Conservation (phyloP, 2,329 filamentous ascomycete species). For the Phaeosphaeria sp. region DNA sequence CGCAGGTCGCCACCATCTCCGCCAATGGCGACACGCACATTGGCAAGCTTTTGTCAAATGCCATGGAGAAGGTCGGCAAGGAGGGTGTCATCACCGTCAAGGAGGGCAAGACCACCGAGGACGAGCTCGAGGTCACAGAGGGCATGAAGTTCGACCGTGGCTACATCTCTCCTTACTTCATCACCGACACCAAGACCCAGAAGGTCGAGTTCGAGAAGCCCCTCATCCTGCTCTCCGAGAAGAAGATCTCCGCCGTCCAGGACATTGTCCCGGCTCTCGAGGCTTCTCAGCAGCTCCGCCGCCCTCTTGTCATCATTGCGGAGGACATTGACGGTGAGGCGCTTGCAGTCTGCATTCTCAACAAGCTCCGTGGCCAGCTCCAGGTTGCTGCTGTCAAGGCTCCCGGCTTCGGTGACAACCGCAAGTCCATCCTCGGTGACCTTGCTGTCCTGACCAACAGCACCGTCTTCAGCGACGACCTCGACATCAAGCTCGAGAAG, state of each 20-base stretch:
- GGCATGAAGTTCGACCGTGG: slow-evolving; percentile 99
- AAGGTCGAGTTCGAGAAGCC: slow-evolving; percentile 99
- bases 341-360: slow-evolving; percentile 97
- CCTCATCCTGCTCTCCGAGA: slow-evolving; percentile 96
- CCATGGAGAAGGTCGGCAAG: slow-evolving; percentile 99
- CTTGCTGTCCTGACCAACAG: slow-evolving; percentile 94
- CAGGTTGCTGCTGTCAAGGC: slow-evolving; percentile 99
- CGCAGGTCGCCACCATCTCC: slow-evolving; percentile 97
- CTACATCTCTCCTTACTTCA: slow-evolving; percentile 99
- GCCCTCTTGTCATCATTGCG: slow-evolving; percentile 96
- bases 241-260: slow-evolving; percentile 99
- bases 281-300: slow-evolving; percentile 92
- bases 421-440: slow-evolving; percentile 98
- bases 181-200: slow-evolving; percentile 97
- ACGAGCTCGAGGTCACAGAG: slow-evolving; percentile 98
- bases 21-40: slow-evolving; percentile 97
- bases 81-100: slow-evolving; percentile 99
- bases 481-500: slow-evolving; percentile 99
- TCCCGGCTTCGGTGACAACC: slow-evolving; percentile 99
- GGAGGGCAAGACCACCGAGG: slow-evolving; percentile 98
- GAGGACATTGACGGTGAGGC: slow-evolving; percentile 99
- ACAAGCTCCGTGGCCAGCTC: slow-evolving; percentile 99
- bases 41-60: slow-evolving; percentile 92
- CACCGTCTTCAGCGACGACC: slow-evolving; percentile 97
- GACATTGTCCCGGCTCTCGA: slow-evolving; percentile 98